Conservation (phyloP, 345 rosid genomes). For the Camelina laxa region DNA sequence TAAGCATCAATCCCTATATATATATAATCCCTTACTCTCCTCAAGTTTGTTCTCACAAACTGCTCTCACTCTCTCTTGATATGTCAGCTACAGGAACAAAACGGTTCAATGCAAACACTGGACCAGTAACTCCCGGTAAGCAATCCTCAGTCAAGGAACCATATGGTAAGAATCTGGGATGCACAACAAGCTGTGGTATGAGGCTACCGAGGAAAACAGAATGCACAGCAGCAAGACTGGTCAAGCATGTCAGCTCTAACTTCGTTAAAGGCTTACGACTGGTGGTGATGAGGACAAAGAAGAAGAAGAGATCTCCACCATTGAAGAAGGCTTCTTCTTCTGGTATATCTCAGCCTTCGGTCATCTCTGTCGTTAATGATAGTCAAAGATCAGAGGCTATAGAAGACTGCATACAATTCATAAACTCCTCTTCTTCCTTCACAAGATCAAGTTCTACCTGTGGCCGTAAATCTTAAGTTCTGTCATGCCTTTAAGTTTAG, state of each 20-base stretch:
- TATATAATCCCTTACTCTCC: conserved; percentile 15
- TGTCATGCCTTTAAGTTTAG: neutral
- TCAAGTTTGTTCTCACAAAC: conserved; percentile 12
- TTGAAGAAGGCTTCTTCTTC: conserved; percentile 48
- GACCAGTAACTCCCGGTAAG: conserved; percentile 31
- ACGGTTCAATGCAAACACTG: conserved; percentile 29
- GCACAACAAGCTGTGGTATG: conserved; percentile 56
- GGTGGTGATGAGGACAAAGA: conserved; percentile 45
- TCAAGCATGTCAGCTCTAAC: conserved; percentile 54
- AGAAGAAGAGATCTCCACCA: conserved; percentile 48
- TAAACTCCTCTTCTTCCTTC: conserved; percentile 64
- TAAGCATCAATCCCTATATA: conserved; percentile 5
- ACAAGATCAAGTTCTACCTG: conserved; percentile 57
- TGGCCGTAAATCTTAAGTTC: conserved; percentile 32
- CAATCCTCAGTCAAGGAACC: conserved; percentile 21
- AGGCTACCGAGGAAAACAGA: conserved; percentile 53
- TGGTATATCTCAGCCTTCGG: conserved; percentile 48
- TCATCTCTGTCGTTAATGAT: conserved; percentile 49
- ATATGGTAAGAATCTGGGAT: conserved; percentile 32
- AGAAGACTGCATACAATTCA: conserved; percentile 84
- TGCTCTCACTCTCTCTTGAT: conserved; percentile 1
- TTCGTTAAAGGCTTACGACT: conserved; percentile 51
- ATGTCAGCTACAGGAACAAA: conserved; percentile 51
- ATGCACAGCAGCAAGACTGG: conserved; percentile 51
- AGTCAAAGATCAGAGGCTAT: conserved; percentile 68